A percentile compares a stretch with the other conserved stretches of the same genome.
Evolutionary conservation across 139 green algal species (phyloP).

Genomic region (Chlorella ohadii): DNA sequence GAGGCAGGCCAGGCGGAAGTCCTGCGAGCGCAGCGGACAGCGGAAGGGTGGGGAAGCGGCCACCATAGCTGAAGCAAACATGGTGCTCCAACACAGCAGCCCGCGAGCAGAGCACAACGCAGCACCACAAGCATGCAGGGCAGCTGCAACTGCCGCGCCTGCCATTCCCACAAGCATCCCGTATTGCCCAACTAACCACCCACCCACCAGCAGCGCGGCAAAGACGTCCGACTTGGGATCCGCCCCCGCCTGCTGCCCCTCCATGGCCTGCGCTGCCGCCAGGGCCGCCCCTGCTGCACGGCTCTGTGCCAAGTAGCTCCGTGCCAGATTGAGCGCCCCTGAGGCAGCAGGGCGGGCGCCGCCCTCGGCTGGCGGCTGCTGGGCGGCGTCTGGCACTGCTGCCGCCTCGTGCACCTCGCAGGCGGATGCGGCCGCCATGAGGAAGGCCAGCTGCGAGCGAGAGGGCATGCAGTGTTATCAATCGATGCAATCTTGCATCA

Average conservation of each 20-base stretch:
- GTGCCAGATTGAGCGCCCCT: not conserved
- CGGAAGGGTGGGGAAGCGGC: too few species aligned
- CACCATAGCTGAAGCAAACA: too few species aligned
- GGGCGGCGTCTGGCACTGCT: not conserved
- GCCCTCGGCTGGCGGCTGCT: too few species aligned
- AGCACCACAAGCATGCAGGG: too few species aligned
- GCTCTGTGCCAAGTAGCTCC: slow-evolving; percentile 2
- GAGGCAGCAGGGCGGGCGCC: not conserved
- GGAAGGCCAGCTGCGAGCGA: slow-evolving; percentile 27
- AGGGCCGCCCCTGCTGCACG: not conserved
- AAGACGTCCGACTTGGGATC: slow-evolving; percentile 23
- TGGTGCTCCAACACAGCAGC: too few species aligned
- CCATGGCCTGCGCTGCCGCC: not conserved
- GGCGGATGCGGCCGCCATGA: slow-evolving; percentile 7
- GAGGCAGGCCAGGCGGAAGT: slow-evolving; percentile 15
- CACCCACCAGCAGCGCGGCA: slow-evolving; percentile 19
- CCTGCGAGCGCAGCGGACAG: not conserved
- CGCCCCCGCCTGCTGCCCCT: not conserved
- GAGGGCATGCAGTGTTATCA: too few species aligned
- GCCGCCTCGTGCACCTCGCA: slow-evolving; percentile 10
- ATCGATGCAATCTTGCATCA: too few species aligned
- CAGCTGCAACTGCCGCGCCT: too few species aligned
- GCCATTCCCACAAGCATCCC: too few species aligned
- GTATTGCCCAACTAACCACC: not conserved
- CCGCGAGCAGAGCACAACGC: too few species aligned